Evolutionary conservation across 2,329 filamentous ascomycete genomes (phyloP).

Genomic region (Fusarium aywerte): DNA sequence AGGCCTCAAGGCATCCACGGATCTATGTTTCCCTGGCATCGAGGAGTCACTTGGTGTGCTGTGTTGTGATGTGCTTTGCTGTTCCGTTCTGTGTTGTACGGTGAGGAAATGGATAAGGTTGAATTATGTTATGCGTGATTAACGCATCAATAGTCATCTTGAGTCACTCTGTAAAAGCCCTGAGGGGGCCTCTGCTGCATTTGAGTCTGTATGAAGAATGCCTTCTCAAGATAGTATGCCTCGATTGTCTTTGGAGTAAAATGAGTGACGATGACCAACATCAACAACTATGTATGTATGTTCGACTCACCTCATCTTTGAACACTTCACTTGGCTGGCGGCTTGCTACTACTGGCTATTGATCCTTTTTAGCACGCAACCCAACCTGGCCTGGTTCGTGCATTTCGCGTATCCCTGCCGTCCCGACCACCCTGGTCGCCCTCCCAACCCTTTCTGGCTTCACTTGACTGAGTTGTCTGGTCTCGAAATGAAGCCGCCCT

Average conservation of each 20-base stretch:
- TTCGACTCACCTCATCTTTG: conserved; percentile 32
- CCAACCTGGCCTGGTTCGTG: conserved; percentile 36
- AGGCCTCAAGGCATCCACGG: conserved; percentile 32
- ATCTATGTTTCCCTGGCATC: conserved; percentile 12
- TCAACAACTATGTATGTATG: conserved; percentile 14
- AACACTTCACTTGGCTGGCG: conserved; percentile 33
- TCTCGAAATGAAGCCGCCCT: conserved; percentile 29
- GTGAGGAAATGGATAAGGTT: conserved; percentile 21
- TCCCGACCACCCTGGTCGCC: conserved; percentile 40
- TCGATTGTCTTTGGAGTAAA: neutral
- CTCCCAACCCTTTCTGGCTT: conserved; percentile 40
- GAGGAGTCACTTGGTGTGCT: neutral
- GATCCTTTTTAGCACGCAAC: conserved; percentile 26
- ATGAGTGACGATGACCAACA: conserved; percentile 25
- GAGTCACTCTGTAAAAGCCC: neutral
- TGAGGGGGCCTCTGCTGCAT: neutral
- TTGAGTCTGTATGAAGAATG: neutral
- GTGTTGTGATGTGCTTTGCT: conserved; percentile 8
- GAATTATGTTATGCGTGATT: conserved; percentile 13
- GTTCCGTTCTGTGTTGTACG: neutral
- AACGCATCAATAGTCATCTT: neutral
- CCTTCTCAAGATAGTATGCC: neutral
- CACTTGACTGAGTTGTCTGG: conserved; percentile 28
- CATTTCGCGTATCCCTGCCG: conserved; percentile 46
- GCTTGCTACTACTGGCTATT: neutral